A percentile compares a stretch with the other conserved stretches of the same genome.
Conservation (phyloP, 805 yeast genomes). For the Cyberlindnera subsufficiens region DNA sequence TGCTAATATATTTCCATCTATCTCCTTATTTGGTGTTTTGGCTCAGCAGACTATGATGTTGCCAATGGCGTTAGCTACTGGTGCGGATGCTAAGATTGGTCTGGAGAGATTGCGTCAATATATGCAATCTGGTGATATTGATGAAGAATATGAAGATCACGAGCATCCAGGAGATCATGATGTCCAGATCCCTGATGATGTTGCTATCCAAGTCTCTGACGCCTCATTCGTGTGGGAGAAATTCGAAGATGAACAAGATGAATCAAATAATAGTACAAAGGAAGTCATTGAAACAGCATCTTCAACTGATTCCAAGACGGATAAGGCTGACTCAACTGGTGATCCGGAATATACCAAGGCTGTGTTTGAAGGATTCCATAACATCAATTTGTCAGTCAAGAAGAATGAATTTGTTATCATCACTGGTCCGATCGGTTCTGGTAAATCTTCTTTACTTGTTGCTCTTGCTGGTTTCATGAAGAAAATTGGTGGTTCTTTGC, state of each 20-base stretch:
- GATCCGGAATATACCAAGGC: constrained; percentile 3
- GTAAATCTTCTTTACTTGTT: constrained; percentile 63
- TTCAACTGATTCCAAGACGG: constrained; percentile 2
- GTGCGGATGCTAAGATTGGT: constrained; percentile 63
- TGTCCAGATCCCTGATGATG: constrained; percentile 17
- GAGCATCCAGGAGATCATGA: constrained; percentile 27
- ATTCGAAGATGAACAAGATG: constrained; percentile 35
- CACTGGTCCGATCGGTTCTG: constrained; percentile 75
- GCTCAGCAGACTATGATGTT: constrained; percentile 59
- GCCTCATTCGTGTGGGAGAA: constrained; percentile 69
- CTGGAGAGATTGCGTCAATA: constrained; percentile 50
- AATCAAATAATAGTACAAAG: constrained; percentile 2
- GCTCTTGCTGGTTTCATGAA: constrained; percentile 68
- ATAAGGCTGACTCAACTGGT: constrained; percentile 7
- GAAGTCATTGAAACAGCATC: constrained; percentile 11
- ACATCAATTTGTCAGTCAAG: constrained; percentile 5
- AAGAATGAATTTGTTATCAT: constrained; percentile 57
- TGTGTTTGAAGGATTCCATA: constrained; percentile 12
- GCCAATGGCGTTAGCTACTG: constrained; percentile 65
- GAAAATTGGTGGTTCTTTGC: constrained; percentile 42
- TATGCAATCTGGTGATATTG: constrained; percentile 42
- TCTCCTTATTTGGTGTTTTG: constrained; percentile 59
- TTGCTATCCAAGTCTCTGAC: constrained; percentile 43
- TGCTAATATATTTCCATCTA: constrained; percentile 63
- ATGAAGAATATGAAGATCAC: constrained; percentile 36